These are phyloP conservation scores for Neonectria sp. DNA, from an alignment of 2,329 filamentous ascomycete species.

Conservation along the genomic window DNA sequence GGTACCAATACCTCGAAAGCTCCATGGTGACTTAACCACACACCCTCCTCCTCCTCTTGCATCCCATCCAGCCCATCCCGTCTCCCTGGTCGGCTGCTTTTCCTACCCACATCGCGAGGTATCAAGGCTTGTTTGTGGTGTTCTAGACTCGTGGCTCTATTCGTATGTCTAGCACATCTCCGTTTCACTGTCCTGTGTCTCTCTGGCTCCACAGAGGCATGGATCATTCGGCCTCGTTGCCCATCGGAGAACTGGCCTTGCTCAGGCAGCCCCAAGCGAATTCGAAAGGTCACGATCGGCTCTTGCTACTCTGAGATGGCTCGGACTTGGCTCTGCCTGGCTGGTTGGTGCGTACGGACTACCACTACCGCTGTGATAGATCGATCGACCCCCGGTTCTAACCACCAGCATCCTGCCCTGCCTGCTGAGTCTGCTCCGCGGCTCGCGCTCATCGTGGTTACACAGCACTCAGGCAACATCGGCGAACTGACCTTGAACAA, in stretches of 20 bases:
- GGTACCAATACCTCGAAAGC: constrained; percentile 30
- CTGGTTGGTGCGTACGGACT: constrained; percentile 2
- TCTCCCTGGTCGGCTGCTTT: constrained; percentile 18
- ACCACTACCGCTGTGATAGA: constrained; percentile 6
- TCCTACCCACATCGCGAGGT: constrained; percentile 29
- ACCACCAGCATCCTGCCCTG: constrained; percentile 3
- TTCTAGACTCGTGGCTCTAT: constrained; percentile 41
- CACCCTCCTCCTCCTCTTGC: constrained; percentile 21
- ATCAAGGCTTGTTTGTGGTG: constrained; percentile 13
- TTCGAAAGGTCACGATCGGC: neutral
- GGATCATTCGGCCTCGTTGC: constrained; percentile 3
- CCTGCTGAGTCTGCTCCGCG: constrained; percentile 2
- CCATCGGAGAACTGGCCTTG: constrained; percentile 12
- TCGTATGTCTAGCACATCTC: constrained; percentile 20
- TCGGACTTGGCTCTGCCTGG: constrained; percentile 7
- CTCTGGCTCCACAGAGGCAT: constrained; percentile 10
- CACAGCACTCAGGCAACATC: neutral
- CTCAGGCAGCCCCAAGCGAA: neutral
- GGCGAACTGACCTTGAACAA: neutral
- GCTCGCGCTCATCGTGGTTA: constrained; percentile 9
- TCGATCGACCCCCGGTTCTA: constrained; percentile 16
- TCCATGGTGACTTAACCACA: constrained; percentile 16
- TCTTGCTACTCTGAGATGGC: constrained; percentile 9
- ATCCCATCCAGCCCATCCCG: neutral
- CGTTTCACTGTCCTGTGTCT: constrained; percentile 17